Evolutionary conservation across 1,284 basidiomycete species (phyloP).

Genomic region (Leccinum ambiguum): DNA sequence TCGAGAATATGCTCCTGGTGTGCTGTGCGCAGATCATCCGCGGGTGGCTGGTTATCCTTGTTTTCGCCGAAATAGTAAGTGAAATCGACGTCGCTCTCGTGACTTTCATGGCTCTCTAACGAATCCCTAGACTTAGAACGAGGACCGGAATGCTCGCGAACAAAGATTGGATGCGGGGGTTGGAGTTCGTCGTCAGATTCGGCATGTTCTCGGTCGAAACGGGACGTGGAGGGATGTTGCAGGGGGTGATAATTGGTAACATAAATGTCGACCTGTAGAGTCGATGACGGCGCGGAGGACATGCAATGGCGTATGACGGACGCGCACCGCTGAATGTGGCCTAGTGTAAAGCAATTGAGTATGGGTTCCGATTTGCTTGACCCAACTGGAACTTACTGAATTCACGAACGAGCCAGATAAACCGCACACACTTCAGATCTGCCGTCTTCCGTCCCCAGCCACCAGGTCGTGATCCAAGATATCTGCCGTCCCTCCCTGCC

Average conservation of each 20-base stretch:
- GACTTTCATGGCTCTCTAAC: constrained; percentile 34
- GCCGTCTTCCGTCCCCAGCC: constrained; percentile 41
- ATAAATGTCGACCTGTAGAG: constrained; percentile 78
- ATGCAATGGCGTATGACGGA: constrained; percentile 67
- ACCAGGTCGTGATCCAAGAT: constrained; percentile 43
- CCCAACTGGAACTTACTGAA: constrained; percentile 52
- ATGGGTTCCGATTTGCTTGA: not conserved
- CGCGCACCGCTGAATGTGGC: constrained; percentile 85
- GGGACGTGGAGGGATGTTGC: constrained; percentile 6
- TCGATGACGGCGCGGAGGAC: constrained; percentile 54
- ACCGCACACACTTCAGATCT: constrained; percentile 62
- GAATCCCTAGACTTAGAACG: constrained; percentile 31
- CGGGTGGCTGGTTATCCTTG: constrained; percentile 31
- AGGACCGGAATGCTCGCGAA: constrained; percentile 15
- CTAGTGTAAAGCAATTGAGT: constrained; percentile 35
- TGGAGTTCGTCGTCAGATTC: constrained; percentile 30
- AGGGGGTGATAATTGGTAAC: constrained; percentile 58
- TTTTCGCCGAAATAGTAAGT: constrained; percentile 36
- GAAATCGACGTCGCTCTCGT: constrained; percentile 32
- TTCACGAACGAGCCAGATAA: constrained; percentile 85
- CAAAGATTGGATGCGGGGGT: constrained; percentile 45
- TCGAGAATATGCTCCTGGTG: constrained; percentile 53
- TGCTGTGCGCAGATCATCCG: constrained; percentile 24
- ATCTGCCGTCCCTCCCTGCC: constrained; percentile 49
- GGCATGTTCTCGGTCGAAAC: constrained; percentile 3